Evolutionary conservation across 176 grass and related monocot species (phyloP).

Genomic region (Aegilops tauschii): DNA sequence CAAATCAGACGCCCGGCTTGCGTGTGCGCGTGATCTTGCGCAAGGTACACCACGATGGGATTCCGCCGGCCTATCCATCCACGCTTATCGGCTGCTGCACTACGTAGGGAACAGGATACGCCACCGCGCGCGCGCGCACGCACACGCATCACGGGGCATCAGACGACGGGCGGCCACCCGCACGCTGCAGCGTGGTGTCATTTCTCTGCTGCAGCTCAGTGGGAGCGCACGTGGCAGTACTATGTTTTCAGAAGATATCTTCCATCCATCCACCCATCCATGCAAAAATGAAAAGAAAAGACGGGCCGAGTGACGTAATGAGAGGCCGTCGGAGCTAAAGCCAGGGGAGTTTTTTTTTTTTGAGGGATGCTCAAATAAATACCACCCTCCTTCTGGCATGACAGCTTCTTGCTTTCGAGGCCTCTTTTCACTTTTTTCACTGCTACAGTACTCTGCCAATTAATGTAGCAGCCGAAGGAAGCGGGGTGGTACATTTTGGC

Average conservation of each 20-base stretch:
- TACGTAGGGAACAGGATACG: background rate
- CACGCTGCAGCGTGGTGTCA: slow-evolving; percentile 21
- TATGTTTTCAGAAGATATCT: background rate
- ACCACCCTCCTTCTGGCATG: background rate
- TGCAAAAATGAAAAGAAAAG: background rate
- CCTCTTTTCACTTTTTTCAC: background rate
- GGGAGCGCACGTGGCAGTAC: slow-evolving; percentile 23
- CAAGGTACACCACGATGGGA: background rate
- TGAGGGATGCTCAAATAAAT: background rate
- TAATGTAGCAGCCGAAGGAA: too few species aligned
- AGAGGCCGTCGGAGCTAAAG: background rate
- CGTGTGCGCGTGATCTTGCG: background rate
- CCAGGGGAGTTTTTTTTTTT: too few species aligned
- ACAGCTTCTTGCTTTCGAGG: background rate
- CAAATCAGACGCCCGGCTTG: background rate
- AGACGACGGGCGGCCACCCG: background rate
- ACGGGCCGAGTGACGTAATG: background rate
- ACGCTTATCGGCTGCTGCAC: background rate
- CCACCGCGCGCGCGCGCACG: background rate
- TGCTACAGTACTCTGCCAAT: background rate
- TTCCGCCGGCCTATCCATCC: background rate
- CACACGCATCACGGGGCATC: background rate
- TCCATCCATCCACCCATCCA: background rate
- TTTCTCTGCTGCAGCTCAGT: slow-evolving; percentile 7
- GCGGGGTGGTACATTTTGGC: background rate